Evolutionary conservation across 2,329 filamentous ascomycete genomes (phyloP), one percentile per base, ranked within the genome.

Genomic region (Coleophoma crateriformis): DNA sequence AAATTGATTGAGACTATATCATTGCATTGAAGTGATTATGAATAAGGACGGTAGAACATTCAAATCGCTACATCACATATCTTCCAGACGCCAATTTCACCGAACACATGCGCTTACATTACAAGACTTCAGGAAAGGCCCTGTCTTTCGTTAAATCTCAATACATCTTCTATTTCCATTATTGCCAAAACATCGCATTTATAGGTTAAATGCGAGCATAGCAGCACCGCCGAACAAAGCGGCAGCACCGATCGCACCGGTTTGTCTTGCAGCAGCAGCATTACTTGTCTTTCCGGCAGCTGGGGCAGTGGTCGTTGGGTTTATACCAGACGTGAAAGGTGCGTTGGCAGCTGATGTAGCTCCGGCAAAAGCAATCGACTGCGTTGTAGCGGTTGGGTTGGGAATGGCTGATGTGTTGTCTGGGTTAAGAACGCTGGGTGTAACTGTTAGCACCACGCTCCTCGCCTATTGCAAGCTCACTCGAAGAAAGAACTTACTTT

Each of bases 401-500:
- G 53, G 48, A 3, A 40, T 47, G 12, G 50, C 53, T 13, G 53
- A 52, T 33, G 53, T 10, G 46, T 55, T 55, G 12, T 43, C 39
- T 15, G 53, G 53, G 35, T 55, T 55, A 20, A 55, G 50, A 4
- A 55, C 53, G 32, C 53, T 55, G 13, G 8, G 33, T 37, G 17
- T 15, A 8, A 45, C 14, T 35, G 17, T 17, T 10, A 27, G 27
- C 27, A 27, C 27, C 27, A 27, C 6, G 27, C 27, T 27, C 8
- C 3, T 27, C 27, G 27, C 27, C 27, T 20, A 45, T 38, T 15
- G 14, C 35, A 15, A 17, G 20, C n/a, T 35, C 14, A 33, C 19
- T 14, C 15, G 13, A 22, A 39, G 39, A 17, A 17, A 38, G 17
- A 22, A 34, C 53, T 15, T 48, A 55, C 53, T 67, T 69, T 47